Evolutionary conservation across 2,329 filamentous ascomycete genomes (phyloP).

Genomic region (Nannizzia gypsea): DNA sequence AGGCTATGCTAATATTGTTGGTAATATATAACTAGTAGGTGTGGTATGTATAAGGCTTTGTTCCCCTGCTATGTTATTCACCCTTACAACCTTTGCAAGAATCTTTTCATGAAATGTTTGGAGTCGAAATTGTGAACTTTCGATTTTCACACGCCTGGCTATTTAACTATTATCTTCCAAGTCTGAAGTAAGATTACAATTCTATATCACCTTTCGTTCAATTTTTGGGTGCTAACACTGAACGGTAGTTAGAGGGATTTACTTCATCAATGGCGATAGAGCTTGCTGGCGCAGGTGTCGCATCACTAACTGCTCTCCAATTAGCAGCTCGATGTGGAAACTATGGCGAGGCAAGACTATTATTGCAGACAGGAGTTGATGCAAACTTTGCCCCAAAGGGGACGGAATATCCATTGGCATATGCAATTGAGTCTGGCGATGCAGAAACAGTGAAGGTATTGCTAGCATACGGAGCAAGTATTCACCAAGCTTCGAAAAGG

Average conservation of each 20-base stretch:
- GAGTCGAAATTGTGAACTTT: too few relatives aligned
- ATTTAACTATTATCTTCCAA: neutral
- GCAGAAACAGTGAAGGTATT: neutral
- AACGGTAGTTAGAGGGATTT: neutral
- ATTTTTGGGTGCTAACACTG: neutral
- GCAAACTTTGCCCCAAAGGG: neutral
- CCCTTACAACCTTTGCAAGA: neutral
- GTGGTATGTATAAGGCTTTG: too few relatives aligned
- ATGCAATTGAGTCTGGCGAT: neutral
- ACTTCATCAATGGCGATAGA: neutral
- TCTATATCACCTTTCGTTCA: neutral
- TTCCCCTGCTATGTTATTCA: neutral
- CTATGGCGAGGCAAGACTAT: slow-evolving; percentile 57
- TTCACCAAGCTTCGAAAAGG: neutral
- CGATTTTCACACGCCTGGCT: neutral
- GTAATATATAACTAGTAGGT: neutral
- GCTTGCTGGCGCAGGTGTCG: neutral
- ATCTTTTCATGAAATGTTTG: too few relatives aligned
- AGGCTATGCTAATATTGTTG: neutral
- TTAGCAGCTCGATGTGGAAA: slow-evolving; percentile 47
- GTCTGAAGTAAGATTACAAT: neutral
- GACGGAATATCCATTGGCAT: neutral
- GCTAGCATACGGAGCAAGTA: neutral
- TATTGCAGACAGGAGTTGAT: slow-evolving; percentile 68
- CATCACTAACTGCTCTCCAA: neutral